phyloP scores from a whole-genome alignment of 441 rosid species.

The Erodium trifolium region DNA sequence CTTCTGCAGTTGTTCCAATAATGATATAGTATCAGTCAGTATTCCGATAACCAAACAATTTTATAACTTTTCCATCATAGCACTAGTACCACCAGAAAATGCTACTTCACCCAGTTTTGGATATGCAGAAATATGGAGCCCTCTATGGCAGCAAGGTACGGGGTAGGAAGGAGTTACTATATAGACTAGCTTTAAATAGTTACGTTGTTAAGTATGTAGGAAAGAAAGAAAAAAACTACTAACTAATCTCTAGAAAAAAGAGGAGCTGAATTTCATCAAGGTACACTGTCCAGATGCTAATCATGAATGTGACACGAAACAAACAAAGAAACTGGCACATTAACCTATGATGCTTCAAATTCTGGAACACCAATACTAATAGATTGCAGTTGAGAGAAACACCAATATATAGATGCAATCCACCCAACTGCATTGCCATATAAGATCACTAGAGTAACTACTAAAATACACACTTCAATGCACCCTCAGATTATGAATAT shows the following conservation, averaged over 20 bases:
- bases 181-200: not conserved
- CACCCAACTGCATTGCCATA: not conserved
- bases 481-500: not conserved
- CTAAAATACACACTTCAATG: not conserved
- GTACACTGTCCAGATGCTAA: conserved; percentile 8
- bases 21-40: not conserved
- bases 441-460: not conserved
- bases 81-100: not conserved
- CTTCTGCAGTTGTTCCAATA: not conserved
- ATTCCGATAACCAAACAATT: not conserved
- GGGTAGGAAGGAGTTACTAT: not conserved
- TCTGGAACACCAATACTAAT: conserved; percentile 3
- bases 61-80: not conserved
- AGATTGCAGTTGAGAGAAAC: not conserved
- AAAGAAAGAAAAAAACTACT: no score
- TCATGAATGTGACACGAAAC: not conserved
- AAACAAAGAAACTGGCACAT: not conserved
- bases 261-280: not conserved
- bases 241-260: no score
- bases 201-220: not conserved
- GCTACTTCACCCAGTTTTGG: not conserved
- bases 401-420: not conserved
- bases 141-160: no score
- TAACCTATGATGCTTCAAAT: not conserved
- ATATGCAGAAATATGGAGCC: not conserved